These are phyloP conservation scores for Pythium guiyangense DNA, from an alignment of 352 stramenopile genomes.

Conservation along the genomic window DNA sequence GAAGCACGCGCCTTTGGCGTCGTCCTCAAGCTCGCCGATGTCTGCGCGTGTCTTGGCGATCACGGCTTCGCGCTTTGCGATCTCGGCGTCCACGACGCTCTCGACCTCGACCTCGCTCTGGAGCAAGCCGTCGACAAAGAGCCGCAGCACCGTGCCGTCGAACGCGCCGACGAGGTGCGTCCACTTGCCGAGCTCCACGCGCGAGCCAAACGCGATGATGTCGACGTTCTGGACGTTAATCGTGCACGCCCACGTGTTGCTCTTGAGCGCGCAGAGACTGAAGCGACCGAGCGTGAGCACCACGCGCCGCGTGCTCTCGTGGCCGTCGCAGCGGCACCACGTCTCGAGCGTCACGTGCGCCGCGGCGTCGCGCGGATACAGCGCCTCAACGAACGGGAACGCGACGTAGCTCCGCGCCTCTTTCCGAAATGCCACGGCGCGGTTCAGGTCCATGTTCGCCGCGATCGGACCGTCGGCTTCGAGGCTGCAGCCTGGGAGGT, in stretches of 20 bases:
- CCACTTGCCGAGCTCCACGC: too few species aligned
- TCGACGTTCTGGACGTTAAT: too few species aligned
- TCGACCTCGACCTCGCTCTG: too few species aligned
- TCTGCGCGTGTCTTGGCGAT: constrained; percentile 70
- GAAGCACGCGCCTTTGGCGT: constrained; percentile 64
- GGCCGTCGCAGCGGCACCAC: constrained; percentile 71
- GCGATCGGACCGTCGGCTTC: constrained; percentile 71
- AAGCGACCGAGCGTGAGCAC: constrained; percentile 76
- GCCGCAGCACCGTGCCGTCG: too few species aligned
- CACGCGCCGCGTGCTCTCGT: constrained; percentile 61
- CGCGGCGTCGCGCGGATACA: constrained; percentile 34
- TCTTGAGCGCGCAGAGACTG: constrained; percentile 54
- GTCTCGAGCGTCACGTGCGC: constrained; percentile 64
- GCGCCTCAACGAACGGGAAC: constrained; percentile 33
- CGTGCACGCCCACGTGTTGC: too few species aligned
- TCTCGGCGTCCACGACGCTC: constrained; percentile 60
- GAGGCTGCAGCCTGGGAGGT: constrained; percentile 53
- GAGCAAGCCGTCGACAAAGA: too few species aligned
- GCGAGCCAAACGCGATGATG: too few species aligned
- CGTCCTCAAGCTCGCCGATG: constrained; percentile 71
- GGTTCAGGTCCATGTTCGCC: constrained; percentile 84
- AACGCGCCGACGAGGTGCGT: too few species aligned
- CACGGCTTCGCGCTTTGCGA: constrained; percentile 54
- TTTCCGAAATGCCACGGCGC: constrained; percentile 55
- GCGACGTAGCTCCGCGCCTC: constrained; percentile 46